These are phyloP conservation scores for Torulaspora maleeae DNA, from an alignment of 805 yeast species.

Conservation along the genomic window DNA sequence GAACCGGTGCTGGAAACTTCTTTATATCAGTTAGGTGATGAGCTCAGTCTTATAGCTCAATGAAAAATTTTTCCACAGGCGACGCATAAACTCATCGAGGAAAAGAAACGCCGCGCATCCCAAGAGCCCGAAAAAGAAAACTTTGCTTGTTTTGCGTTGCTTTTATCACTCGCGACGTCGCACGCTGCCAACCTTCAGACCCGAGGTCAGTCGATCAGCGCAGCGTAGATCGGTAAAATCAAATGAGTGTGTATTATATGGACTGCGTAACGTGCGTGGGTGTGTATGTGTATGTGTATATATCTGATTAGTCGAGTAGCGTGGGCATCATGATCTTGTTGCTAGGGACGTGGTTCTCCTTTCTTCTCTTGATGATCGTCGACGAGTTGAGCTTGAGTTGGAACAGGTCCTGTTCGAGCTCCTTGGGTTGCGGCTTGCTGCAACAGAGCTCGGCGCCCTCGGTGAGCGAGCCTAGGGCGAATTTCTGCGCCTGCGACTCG, in stretches of 20 bases:
- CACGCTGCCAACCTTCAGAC: too few relatives aligned
- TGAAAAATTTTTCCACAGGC: slow-evolving; percentile 13
- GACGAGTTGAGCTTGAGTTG: slow-evolving; percentile 38
- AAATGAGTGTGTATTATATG: too few relatives aligned
- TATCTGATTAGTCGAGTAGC: slow-evolving; percentile 5
- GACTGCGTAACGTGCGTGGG: background rate
- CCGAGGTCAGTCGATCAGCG: too few relatives aligned
- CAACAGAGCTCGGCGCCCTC: background rate
- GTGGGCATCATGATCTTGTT: slow-evolving; percentile 9
- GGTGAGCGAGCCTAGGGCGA: background rate
- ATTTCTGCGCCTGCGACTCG: slow-evolving; percentile 3
- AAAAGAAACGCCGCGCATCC: slow-evolving; percentile 1
- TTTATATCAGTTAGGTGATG: slow-evolving; percentile 6
- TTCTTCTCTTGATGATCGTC: slow-evolving; percentile 41
- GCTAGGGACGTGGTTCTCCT: slow-evolving; percentile 21
- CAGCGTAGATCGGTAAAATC: too few relatives aligned
- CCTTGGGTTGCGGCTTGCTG: background rate
- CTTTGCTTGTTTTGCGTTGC: slow-evolving; percentile 3
- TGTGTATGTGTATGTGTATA: background rate
- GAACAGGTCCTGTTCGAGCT: slow-evolving; percentile 30
- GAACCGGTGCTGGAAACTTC: slow-evolving; percentile 1
- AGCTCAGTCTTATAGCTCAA: slow-evolving; percentile 1
- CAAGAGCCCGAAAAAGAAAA: background rate
- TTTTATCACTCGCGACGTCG: background rate
- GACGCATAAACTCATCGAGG: slow-evolving; percentile 8